phyloP scores from a whole-genome alignment of 495 filamentous ascomycete genomes.

The Lasiosphaeria hispida region DNA sequence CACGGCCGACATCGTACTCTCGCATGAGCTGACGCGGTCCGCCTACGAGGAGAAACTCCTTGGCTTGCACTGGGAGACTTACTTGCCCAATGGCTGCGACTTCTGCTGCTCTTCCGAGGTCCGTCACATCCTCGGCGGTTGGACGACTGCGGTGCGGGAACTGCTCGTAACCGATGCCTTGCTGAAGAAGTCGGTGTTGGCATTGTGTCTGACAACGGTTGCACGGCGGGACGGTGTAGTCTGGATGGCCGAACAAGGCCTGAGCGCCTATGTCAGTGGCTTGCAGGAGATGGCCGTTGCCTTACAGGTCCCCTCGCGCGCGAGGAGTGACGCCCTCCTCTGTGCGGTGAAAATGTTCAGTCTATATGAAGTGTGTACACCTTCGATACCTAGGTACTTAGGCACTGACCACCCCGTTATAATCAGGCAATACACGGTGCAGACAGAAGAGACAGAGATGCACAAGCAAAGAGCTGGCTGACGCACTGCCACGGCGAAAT shows the following conservation, averaged over 20 bases:
- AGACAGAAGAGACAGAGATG: not conserved
- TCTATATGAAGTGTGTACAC: not conserved
- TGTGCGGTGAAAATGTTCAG: constrained; percentile 2
- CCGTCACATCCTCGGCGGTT: constrained; percentile 7
- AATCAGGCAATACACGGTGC: not conserved
- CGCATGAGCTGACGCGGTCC: constrained; percentile 4
- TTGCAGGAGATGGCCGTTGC: constrained; percentile 1
- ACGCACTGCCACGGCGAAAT: constrained; percentile 3
- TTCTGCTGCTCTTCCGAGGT: not conserved
- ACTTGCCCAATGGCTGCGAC: constrained; percentile 8
- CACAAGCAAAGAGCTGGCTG: constrained; percentile 1
- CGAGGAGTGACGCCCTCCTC: constrained; percentile 4
- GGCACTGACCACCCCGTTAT: constrained; percentile 1
- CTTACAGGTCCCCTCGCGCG: constrained; percentile 2
- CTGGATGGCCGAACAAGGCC: constrained; percentile 3
- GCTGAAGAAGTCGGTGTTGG: constrained; percentile 3
- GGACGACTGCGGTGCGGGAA: constrained; percentile 10
- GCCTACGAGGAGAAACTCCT: constrained; percentile 11
- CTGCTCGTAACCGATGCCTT: not conserved
- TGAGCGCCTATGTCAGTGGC: constrained; percentile 2
- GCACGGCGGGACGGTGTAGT: not conserved
- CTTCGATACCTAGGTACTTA: constrained; percentile 3
- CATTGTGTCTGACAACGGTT: constrained; percentile 2
- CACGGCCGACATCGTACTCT: constrained; percentile 2
- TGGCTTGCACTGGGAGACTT: constrained; percentile 12